Evolutionary conservation across 163 green algal species (phyloP).

Genomic region (Chlorella variabilis): DNA sequence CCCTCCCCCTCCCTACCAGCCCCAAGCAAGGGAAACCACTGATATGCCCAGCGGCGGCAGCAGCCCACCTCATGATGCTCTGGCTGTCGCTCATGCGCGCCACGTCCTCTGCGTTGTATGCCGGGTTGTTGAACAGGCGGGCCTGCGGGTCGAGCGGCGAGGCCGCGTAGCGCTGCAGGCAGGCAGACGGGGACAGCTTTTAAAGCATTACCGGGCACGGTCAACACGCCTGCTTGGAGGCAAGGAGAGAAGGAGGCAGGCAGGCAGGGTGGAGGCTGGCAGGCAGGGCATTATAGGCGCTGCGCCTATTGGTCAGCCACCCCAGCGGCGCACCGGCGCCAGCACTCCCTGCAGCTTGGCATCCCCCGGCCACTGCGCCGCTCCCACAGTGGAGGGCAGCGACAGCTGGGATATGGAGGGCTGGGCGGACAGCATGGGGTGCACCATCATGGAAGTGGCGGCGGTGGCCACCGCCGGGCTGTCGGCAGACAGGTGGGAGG

Average conservation of each 20-base stretch:
- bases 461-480: constrained; percentile 3
- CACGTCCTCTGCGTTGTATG: constrained; percentile 10
- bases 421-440: constrained; percentile 6
- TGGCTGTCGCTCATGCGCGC: constrained; percentile 4
- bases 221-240: too few relatives aligned
- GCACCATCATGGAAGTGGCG: constrained; percentile 16
- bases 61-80: constrained; percentile 27
- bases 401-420: not conserved
- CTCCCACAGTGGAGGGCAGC: not conserved
- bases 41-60: too few relatives aligned
- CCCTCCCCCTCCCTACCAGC: too few relatives aligned
- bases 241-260: not conserved
- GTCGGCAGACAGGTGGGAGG: constrained; percentile 10
- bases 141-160: constrained; percentile 36
- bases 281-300: too few relatives aligned
- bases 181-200: not conserved
- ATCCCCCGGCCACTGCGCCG: too few relatives aligned
- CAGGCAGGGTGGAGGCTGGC: too few relatives aligned
- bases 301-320: too few relatives aligned
- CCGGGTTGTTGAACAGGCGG: constrained; percentile 43
- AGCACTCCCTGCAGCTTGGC: not conserved
- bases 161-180: constrained; percentile 7
- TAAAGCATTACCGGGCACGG: too few relatives aligned
- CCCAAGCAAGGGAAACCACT: too few relatives aligned
- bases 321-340: not conserved